Evolutionary conservation across 306 rosid species (phyloP), one percentile per base, ranked within the genome.

Genomic region (Begonia masoniana): DNA sequence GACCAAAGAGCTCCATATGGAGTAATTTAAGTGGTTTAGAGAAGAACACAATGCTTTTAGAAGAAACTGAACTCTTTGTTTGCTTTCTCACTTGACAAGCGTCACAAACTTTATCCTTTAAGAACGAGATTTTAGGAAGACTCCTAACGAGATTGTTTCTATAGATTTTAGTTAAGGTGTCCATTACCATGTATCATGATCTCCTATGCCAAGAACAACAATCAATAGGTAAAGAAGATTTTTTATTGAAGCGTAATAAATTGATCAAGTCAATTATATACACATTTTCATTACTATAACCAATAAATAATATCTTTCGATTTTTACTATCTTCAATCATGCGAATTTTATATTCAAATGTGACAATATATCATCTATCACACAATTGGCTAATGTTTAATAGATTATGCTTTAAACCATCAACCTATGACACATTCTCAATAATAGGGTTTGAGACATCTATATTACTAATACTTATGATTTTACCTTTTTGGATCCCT

Each of bases 61-160:
- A 9, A 13, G 24, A 10, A 19, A 61, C 50, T 2, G 41, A 17
- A 3, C 41, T 9, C 21, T 61, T 51, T 2, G 6, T 41, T 61
- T 61, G 50, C 41, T 61, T 17, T 0, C 57, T 56, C 6, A 39
- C 6, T 61, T 61, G 21, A 42, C 57, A 61, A 10, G 54, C 43
- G 11, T 45, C 21, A 46, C 52, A 57, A 19, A 57, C 1, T 19
- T 23, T 21, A 6, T 57, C 10, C 16, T 56, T 56, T 10, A 9
- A 16, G 12, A 42, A 56, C 4, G 10, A 15, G 17, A 19, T 8
- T 0, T 46, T 23, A 1, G 45, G 53, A 1, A 50, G 2, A 50
- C 53, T 24, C 19, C 24, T 5, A 15, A 15, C 21, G 0, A 50
- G 12, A 3, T 10, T 14, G 0, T 50, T 50, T 15, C 19, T 50